These are phyloP conservation scores for Pyronema domesticum DNA, from an alignment of 495 filamentous ascomycete genomes.

Conservation along the genomic window DNA sequence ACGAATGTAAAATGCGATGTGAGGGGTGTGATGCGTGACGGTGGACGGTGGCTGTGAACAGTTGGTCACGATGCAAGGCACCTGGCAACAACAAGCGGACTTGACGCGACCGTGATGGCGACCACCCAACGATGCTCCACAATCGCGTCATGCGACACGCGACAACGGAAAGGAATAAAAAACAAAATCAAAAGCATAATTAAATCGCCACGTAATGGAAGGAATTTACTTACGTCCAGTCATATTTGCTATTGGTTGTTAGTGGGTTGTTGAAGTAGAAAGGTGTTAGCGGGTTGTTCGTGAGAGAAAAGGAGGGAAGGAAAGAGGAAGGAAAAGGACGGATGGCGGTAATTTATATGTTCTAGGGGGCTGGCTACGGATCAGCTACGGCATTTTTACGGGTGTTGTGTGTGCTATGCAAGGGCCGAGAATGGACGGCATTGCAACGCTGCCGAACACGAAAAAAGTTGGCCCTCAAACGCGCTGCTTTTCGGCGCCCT, in stretches of 20 bases:
- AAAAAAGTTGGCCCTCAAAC: not conserved
- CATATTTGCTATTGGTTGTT: constrained; percentile 40
- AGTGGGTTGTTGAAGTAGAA: constrained; percentile 26
- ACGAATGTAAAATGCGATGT: constrained; percentile 16
- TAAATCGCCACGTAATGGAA: not conserved
- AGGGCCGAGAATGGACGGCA: constrained; percentile 16
- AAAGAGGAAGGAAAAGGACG: constrained; percentile 19
- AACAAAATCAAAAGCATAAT: constrained; percentile 2
- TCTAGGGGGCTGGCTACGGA: constrained; percentile 1
- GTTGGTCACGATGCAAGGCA: constrained; percentile 5
- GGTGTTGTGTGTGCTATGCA: constrained; percentile 7
- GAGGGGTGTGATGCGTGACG: constrained; percentile 13
- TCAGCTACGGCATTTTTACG: not conserved
- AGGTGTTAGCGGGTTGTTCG: constrained; percentile 16
- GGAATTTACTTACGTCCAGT: constrained; percentile 74
- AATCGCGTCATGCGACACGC: not conserved
- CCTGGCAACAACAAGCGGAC: constrained; percentile 13
- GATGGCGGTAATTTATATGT: constrained; percentile 23
- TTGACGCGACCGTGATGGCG: constrained; percentile 20
- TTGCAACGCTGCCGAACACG: constrained; percentile 14
- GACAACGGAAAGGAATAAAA: not conserved
- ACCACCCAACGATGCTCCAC: constrained; percentile 5
- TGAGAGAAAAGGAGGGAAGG: constrained; percentile 20
- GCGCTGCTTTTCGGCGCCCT: constrained; percentile 12
- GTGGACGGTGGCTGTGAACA: too few species aligned